Evolutionary conservation across 2,329 filamentous ascomycete species (phyloP).

Genomic region (Exserohilum rostratum): DNA sequence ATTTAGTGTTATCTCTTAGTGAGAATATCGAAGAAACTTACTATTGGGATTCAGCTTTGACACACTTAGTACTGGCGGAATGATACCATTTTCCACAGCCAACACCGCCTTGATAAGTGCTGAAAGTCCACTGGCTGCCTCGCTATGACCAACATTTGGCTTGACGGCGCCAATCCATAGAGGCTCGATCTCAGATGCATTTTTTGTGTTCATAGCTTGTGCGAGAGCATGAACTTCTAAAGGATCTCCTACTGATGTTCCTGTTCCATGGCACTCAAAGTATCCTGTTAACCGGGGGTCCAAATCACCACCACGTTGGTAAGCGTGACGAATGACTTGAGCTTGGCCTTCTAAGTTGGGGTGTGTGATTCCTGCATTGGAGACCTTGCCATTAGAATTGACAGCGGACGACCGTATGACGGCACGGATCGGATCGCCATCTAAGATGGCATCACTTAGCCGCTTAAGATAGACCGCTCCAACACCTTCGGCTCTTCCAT

Average conservation of each 20-base stretch:
- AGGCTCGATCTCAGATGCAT: too few relatives aligned
- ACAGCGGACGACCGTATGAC: slow-evolving; percentile 34
- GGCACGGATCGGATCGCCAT: slow-evolving; percentile 38
- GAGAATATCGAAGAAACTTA: too few relatives aligned
- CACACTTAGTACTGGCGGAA: not conserved
- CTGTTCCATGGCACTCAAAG: not conserved
- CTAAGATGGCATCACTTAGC: slow-evolving; percentile 35
- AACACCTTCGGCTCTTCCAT: slow-evolving; percentile 35
- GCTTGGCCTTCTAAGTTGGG: not conserved
- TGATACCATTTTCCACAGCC: slow-evolving; percentile 9
- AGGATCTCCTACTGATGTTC: not conserved
- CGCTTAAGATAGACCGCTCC: slow-evolving; percentile 35
- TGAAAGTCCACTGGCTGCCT: slow-evolving; percentile 39
- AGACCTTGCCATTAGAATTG: slow-evolving; percentile 16
- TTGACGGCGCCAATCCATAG: slow-evolving; percentile 39
- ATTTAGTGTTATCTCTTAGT: too few relatives aligned
- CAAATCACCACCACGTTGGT: not conserved
- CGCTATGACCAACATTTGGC: slow-evolving; percentile 42
- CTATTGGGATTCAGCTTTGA: not conserved
- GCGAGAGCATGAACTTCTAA: too few relatives aligned
- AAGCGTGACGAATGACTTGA: not conserved
- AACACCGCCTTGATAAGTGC: slow-evolving; percentile 43
- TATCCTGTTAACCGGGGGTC: not conserved
- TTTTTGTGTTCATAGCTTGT: too few relatives aligned
- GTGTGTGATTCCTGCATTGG: not conserved